Percentiles rank a stretch among this genome's conserved stretches.
Evolutionary conservation across 2,329 filamentous ascomycete genomes (phyloP).

Genomic region (Seiridium unicorne): DNA sequence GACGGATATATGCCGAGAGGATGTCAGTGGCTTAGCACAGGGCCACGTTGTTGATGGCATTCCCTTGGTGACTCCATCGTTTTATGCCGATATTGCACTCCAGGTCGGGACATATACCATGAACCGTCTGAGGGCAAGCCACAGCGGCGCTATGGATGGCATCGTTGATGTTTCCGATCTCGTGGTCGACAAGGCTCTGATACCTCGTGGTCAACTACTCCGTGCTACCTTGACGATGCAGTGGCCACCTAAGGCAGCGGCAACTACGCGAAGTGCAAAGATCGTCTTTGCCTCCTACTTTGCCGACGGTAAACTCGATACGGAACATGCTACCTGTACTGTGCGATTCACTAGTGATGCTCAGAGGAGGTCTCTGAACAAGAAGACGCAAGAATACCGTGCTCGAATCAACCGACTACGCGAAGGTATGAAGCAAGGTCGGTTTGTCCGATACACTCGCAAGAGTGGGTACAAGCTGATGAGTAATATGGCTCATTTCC

Average conservation of each 20-base stretch:
- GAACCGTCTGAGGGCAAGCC: conserved; percentile 44
- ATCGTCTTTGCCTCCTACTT: conserved; percentile 37
- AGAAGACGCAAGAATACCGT: conserved; percentile 18
- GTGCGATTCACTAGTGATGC: conserved; percentile 13
- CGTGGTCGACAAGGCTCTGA: conserved; percentile 54
- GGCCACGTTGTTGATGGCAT: conserved; percentile 26
- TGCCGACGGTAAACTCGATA: conserved; percentile 15
- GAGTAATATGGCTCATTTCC: conserved; percentile 23
- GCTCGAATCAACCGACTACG: conserved; percentile 11
- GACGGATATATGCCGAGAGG: conserved; percentile 52
- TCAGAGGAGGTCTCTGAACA: conserved; percentile 22
- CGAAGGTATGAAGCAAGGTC: conserved; percentile 11
- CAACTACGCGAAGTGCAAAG: conserved; percentile 35
- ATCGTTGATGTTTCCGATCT: conserved; percentile 43
- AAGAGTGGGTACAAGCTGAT: conserved; percentile 32
- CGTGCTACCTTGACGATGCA: conserved; percentile 39
- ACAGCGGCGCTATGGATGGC: conserved; percentile 29
- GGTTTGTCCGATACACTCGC: conserved; percentile 39
- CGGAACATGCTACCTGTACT: conserved; percentile 18
- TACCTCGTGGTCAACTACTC: conserved; percentile 29
- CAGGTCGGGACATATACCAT: conserved; percentile 56
- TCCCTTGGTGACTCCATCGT: conserved; percentile 33
- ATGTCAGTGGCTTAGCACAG: conserved; percentile 53
- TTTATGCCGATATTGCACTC: conserved; percentile 62
- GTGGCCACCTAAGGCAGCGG: conserved; percentile 41